Percentiles rank a stretch among this genome's conserved stretches.
These are phyloP conservation scores for Gypsophila paniculata DNA, from an alignment of 179 eudicot species.

Conservation along the genomic window DNA sequence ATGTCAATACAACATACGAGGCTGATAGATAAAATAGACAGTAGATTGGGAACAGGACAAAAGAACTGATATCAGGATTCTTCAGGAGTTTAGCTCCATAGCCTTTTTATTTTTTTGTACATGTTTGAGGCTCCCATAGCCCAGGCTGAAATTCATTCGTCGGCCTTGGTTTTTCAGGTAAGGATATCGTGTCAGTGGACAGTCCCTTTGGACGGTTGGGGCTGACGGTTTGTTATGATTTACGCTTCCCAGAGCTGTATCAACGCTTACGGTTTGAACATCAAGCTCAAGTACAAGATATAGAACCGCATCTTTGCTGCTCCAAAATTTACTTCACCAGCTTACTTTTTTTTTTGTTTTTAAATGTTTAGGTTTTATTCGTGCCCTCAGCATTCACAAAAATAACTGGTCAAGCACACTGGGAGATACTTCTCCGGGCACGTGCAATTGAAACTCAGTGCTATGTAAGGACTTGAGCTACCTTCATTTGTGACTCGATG, in stretches of 20 bases:
- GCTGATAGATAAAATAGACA: background rate
- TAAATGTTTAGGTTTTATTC: constrained; percentile 80
- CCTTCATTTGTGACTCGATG: background rate
- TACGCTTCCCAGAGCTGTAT: constrained; percentile 85
- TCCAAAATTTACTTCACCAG: constrained; percentile 1
- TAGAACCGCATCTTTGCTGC: constrained; percentile 1
- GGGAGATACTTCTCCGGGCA: constrained; percentile 95
- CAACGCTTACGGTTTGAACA: constrained; percentile 68
- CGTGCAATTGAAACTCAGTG: constrained; percentile 97
- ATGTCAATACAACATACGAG: background rate
- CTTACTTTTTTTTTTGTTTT: background rate
- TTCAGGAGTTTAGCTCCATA: background rate
- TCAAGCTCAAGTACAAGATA: constrained; percentile 52
- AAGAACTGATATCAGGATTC: background rate
- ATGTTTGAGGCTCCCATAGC: constrained; percentile 8
- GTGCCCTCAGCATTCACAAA: constrained; percentile 90
- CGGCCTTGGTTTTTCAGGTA: constrained; percentile 43
- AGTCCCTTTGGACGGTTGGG: constrained; percentile 86
- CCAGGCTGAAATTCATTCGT: constrained; percentile 8
- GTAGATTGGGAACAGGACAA: background rate
- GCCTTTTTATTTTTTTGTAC: background rate
- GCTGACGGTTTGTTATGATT: constrained; percentile 83
- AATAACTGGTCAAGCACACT: constrained; percentile 87
- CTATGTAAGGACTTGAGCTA: constrained; percentile 50
- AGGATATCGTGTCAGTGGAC: constrained; percentile 62